Evolutionary conservation across 345 rosid species (phyloP).

Genomic region (Geranium brycei): DNA sequence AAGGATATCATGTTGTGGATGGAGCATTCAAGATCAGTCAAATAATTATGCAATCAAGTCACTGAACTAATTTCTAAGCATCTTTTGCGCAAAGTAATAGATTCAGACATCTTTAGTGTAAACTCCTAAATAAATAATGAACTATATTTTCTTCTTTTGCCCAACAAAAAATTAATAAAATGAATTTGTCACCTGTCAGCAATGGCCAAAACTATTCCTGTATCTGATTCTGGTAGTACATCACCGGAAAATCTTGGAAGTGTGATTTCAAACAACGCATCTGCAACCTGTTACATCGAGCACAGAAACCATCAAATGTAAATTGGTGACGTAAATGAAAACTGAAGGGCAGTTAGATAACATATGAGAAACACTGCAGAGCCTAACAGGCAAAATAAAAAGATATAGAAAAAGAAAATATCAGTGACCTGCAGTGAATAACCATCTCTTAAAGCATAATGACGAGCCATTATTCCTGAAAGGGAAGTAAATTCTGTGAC

Average conservation of each 20-base stretch:
- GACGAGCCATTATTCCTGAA: slow-evolving; percentile 91
- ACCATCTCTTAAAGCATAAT: slow-evolving; percentile 92
- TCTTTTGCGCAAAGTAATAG: neutral
- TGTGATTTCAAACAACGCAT: slow-evolving; percentile 72
- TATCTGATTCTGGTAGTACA: slow-evolving; percentile 65
- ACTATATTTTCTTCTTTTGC: neutral
- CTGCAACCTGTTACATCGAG: slow-evolving; percentile 51
- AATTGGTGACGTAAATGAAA: slow-evolving; percentile 1
- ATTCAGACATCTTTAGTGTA: neutral
- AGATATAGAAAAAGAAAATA: slow-evolving; percentile 2
- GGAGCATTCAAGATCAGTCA: neutral
- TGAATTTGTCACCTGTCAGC: slow-evolving; percentile 60
- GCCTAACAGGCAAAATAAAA: neutral
- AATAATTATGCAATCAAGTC: neutral
- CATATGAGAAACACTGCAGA: neutral
- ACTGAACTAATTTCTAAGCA: neutral
- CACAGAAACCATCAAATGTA: slow-evolving; percentile 1
- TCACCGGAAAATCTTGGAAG: slow-evolving; percentile 95
- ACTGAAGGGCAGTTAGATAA: slow-evolving; percentile 3
- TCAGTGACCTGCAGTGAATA: slow-evolving; percentile 61
- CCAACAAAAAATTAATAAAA: slow-evolving; percentile 2
- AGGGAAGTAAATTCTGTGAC: slow-evolving; percentile 88
- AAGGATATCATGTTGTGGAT: too few species aligned
- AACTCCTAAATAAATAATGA: neutral
- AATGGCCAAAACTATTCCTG: slow-evolving; percentile 75